A percentile compares a stretch with the other conserved stretches of the same genome.
Conservation (phyloP, 106 monocot genomes). For the Platanthera zijinensis region DNA sequence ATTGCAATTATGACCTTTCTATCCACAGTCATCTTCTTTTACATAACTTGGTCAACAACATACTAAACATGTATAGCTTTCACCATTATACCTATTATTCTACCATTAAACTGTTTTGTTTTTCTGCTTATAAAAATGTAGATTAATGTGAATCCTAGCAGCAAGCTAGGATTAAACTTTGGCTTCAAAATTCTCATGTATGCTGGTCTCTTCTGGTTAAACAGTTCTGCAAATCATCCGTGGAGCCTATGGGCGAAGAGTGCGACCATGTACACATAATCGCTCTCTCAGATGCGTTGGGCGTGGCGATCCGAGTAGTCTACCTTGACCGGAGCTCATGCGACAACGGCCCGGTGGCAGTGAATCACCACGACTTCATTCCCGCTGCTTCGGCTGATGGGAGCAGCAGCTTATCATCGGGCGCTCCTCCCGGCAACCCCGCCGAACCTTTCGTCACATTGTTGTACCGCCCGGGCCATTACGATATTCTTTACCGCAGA, state of each 20-base stretch:
- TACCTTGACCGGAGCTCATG: conserved; percentile 75
- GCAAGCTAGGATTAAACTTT: no score
- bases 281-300: conserved; percentile 74
- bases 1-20: no score
- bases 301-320: conserved; percentile 74
- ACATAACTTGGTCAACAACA: no score
- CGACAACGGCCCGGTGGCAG: conserved; percentile 23
- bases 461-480: conserved; percentile 94
- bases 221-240: conserved; percentile 86
- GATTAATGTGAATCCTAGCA: no score
- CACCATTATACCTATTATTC: no score
- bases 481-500: conserved; percentile 83
- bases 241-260: conserved; percentile 97
- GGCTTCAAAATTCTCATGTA: no score
- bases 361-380: conserved; percentile 87
- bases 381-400: conserved; percentile 11
- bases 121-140: no score
- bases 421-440: background rate
- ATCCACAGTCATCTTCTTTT: no score
- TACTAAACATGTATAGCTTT: no score
- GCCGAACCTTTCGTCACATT: conserved; percentile 50
- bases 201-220: no score
- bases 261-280: conserved; percentile 90
- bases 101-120: no score
- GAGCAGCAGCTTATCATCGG: background rate